A percentile compares a stretch with the other conserved stretches of the same genome.
Evolutionary conservation across 2,329 filamentous ascomycete species (phyloP).

Genomic region (Leptographium lundbergii): DNA sequence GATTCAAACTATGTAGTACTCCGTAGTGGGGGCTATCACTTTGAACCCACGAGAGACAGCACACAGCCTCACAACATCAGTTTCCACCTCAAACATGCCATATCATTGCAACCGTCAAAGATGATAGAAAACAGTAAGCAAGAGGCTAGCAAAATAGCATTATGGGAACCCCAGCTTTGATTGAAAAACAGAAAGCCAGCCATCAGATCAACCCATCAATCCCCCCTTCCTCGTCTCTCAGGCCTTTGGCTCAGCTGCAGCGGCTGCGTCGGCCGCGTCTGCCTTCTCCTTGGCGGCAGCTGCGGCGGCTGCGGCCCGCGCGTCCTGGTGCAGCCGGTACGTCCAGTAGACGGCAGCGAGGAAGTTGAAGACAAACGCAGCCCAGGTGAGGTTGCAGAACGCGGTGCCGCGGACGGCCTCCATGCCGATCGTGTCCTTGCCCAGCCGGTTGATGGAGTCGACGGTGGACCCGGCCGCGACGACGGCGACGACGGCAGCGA

Average conservation of each 20-base stretch:
- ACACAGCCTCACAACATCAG: too few relatives aligned
- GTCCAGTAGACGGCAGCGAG: slow-evolving; percentile 28
- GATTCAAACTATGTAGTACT: too few relatives aligned
- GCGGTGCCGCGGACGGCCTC: slow-evolving; percentile 27
- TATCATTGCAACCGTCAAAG: neutral
- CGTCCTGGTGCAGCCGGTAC: slow-evolving; percentile 18
- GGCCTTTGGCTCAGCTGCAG: neutral
- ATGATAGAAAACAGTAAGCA: too few relatives aligned
- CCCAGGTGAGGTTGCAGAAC: slow-evolving; percentile 34
- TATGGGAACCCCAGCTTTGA: too few relatives aligned
- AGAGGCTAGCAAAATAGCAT: neutral
- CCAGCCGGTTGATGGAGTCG: slow-evolving; percentile 15
- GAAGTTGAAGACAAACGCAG: slow-evolving; percentile 31
- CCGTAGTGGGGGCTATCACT: too few relatives aligned
- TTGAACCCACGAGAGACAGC: too few relatives aligned
- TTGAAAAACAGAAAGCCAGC: too few relatives aligned
- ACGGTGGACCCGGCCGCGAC: slow-evolving; percentile 7
- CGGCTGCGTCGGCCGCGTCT: neutral
- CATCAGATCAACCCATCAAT: neutral
- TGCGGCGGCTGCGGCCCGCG: slow-evolving; percentile 7
- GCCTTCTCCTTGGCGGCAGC: neutral
- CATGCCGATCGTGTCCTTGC: slow-evolving; percentile 30
- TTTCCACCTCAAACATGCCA: too few relatives aligned
- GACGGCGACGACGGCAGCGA: slow-evolving; percentile 8
- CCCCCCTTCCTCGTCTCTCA: neutral